These are phyloP conservation scores for Brassica juncea DNA, from an alignment of 345 rosid species.

Conservation along the genomic window DNA sequence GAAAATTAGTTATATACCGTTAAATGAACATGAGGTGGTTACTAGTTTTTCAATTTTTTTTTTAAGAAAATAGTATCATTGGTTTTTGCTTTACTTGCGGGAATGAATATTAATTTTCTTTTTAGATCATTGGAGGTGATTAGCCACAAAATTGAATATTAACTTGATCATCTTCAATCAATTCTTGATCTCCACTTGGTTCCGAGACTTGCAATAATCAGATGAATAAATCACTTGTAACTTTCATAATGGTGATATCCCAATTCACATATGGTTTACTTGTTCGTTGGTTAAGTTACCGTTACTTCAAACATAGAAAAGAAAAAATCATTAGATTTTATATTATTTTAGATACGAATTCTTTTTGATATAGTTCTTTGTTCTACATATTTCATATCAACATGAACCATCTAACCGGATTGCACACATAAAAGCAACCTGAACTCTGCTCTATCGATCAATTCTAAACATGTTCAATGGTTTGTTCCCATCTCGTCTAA, in stretches of 20 bases:
- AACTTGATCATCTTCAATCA: too few relatives aligned
- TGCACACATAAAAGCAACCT: neutral
- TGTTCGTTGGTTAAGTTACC: too few relatives aligned
- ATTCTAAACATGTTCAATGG: neutral
- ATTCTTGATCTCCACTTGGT: too few relatives aligned
- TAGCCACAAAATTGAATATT: neutral
- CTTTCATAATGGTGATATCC: too few relatives aligned
- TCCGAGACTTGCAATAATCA: neutral
- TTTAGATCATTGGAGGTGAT: conserved; percentile 26
- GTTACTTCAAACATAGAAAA: too few relatives aligned
- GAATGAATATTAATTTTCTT: neutral
- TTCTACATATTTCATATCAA: too few relatives aligned
- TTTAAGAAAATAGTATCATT: neutral
- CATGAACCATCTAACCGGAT: neutral
- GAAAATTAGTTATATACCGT: conserved; percentile 28
- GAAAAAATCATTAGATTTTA: too few relatives aligned
- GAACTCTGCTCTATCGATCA: neutral
- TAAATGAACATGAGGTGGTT: conserved; percentile 31
- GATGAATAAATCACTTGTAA: neutral
- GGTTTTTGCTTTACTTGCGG: conserved; percentile 42
- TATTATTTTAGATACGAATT: neutral
- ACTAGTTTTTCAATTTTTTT: neutral
- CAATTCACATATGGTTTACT: too few relatives aligned
- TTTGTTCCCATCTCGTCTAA: neutral
- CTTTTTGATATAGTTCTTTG: too few relatives aligned